A percentile compares a stretch with the other conserved stretches of the same genome.
These are phyloP conservation scores for Globisporangium recalcitrans DNA, from an alignment of 352 stramenopile genomes.

Conservation along the genomic window DNA sequence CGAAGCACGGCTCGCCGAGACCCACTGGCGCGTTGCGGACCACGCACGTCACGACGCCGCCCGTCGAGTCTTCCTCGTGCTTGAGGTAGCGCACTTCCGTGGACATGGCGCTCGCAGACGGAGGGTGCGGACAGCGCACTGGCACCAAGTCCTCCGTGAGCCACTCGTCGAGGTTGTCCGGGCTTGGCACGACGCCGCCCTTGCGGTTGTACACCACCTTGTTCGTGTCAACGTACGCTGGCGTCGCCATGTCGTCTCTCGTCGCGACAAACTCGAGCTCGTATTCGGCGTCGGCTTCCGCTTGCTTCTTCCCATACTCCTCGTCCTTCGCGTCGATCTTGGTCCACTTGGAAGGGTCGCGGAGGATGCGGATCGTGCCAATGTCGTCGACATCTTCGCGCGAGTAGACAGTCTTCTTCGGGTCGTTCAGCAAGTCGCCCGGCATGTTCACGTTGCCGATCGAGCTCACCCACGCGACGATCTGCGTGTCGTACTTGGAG, in stretches of 20 bases:
- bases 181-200: slow-evolving; percentile 51
- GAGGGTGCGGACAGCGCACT: slow-evolving; percentile 93
- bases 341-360: slow-evolving; percentile 61
- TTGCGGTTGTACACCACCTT: slow-evolving; percentile 87
- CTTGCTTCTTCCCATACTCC: slow-evolving; percentile 38
- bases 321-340: slow-evolving; percentile 29
- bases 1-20: slow-evolving; percentile 97
- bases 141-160: slow-evolving; percentile 85
- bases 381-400: slow-evolving; percentile 82
- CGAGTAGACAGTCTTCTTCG: slow-evolving; percentile 59
- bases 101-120: slow-evolving; percentile 93
- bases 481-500: slow-evolving; percentile 87
- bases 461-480: slow-evolving; percentile 87
- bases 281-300: slow-evolving; percentile 61
- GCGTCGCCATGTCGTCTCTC: slow-evolving; percentile 49
- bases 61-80: slow-evolving; percentile 86
- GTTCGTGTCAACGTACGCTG: slow-evolving; percentile 92
- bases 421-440: slow-evolving; percentile 54
- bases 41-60: slow-evolving; percentile 96
- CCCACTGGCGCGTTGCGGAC: slow-evolving; percentile 95
- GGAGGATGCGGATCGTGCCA: slow-evolving; percentile 77
- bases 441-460: slow-evolving; percentile 87
- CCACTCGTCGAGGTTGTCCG: slow-evolving; percentile 53
- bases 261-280: slow-evolving; percentile 64
- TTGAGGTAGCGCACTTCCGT: slow-evolving; percentile 92